Evolutionary conservation across 805 yeast genomes (phyloP).

Genomic region (Kurtzmaniella cleridarum): DNA sequence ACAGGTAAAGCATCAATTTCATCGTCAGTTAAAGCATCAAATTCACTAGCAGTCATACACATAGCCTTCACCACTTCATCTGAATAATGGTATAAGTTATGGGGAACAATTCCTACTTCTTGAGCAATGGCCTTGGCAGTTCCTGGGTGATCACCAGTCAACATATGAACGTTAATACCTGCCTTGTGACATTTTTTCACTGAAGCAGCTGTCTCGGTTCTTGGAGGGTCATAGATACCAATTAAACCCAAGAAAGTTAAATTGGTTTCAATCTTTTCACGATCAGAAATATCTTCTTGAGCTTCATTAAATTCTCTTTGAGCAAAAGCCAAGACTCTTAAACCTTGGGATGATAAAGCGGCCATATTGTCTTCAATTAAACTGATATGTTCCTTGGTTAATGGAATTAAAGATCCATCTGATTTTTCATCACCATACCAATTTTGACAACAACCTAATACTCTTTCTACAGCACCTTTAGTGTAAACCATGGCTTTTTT

Average conservation of each 20-base stretch:
- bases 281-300: conserved; percentile 9
- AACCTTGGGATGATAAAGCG: conserved; percentile 22
- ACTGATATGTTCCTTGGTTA: conserved; percentile 16
- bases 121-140: conserved; percentile 33
- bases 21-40: conserved; percentile 57
- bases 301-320: conserved; percentile 11
- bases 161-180: conserved; percentile 31
- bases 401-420: conserved; percentile 6
- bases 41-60: conserved; percentile 74
- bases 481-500: conserved; percentile 11
- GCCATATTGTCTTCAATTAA: conserved; percentile 22
- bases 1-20: conserved; percentile 59
- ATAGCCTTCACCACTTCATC: conserved; percentile 53
- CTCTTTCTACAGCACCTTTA: conserved; percentile 32
- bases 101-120: conserved; percentile 32
- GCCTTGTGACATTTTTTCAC: conserved; percentile 28
- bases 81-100: conserved; percentile 49
- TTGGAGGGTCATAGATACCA: conserved; percentile 33
- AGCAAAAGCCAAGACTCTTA: conserved; percentile 30
- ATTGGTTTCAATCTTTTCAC: conserved; percentile 19
- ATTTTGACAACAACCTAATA: conserved; percentile 17
- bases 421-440: conserved; percentile 13
- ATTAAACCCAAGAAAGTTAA: conserved; percentile 23
- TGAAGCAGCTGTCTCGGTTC: conserved; percentile 24
- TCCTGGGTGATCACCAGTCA: conserved; percentile 31